These are phyloP conservation scores for Leucocoprinus birnbaumii DNA, from an alignment of 768 basidiomycete genomes.

Conservation along the genomic window DNA sequence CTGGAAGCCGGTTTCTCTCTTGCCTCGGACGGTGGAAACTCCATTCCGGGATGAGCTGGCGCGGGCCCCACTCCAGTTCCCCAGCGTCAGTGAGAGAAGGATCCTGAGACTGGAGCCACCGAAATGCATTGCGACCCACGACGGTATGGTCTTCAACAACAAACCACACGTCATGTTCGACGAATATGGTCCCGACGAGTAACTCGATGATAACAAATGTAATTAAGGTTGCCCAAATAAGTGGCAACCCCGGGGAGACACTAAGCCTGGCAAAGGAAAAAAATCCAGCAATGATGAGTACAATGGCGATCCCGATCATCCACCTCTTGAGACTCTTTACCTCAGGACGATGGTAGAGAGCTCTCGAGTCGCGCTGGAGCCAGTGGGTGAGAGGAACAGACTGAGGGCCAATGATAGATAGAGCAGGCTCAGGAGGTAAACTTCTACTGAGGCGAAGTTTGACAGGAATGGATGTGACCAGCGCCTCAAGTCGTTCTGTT, in stretches of 20 bases:
- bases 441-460: not conserved
- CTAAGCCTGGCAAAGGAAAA: not conserved
- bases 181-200: constrained; percentile 9
- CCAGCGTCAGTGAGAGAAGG: not conserved
- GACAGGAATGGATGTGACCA: constrained; percentile 8
- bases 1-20: not conserved
- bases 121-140: not conserved
- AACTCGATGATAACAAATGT: not conserved
- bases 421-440: constrained; percentile 1
- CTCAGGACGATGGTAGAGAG: not conserved
- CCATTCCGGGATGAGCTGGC: constrained; percentile 12
- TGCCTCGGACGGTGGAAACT: not conserved
- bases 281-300: too few relatives aligned
- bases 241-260: not conserved
- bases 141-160: constrained; percentile 11
- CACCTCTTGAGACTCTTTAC: constrained; percentile 2
- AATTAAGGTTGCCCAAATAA: not conserved
- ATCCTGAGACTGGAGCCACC: constrained; percentile 13
- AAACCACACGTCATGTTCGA: constrained; percentile 12
- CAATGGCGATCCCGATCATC: not conserved
- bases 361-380: constrained; percentile 3
- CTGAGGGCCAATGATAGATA: constrained; percentile 12
- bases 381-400: constrained; percentile 12
- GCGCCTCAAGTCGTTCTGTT: constrained; percentile 7
- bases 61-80: constrained; percentile 11